Base-by-base conservation (phyloP, 164 flowering plant genomes). In the Magnolia changhungtana region DNA sequence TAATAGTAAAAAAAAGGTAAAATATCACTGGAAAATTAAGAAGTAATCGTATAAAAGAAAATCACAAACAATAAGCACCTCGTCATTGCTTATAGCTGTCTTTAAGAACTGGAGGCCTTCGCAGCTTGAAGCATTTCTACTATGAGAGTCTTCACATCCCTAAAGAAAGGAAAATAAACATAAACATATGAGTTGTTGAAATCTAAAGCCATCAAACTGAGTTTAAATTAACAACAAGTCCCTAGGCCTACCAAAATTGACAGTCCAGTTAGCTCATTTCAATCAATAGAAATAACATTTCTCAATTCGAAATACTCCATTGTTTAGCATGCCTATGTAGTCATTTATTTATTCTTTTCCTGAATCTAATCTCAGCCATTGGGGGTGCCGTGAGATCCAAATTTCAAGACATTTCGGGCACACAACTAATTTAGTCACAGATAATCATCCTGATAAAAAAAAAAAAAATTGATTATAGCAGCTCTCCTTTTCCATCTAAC, bases 81-180 rank as follows among this genome's bases (percentile, higher is more conserved):
- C 1, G 18, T 55, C 61, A 55, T 55, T 55, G 61, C 18, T 55
- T 16, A 37, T 37, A 55, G 61, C 61, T 55, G 61, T 55, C 16
- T 55, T 55, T 55, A 55, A 55, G 61, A 55, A 16, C 61, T 55
- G 13, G 61, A 70, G 89, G 87, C 69, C 75, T 79, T 85, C 14
- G 94, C 93, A 80, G 93, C 90, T 83, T 91, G 89, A 80, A 93
- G 94, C 94, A 91, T 91, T 77, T 93, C 94, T 76, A 93, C 91
- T 21, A 93, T 85, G 13, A 93, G 90, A 65, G 90, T 91, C 88
- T 94, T 94, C 81, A 94, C 95, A 86, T 91, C 97, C 88, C 98
- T 92, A 71, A 64, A 74, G 45, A 74, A 68, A 37, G 45, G 10
- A 27, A 78, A 73, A 72, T 52, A 16, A 19, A 61, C 14, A 68